Percentiles rank a stretch among this genome's conserved stretches.
phyloP scores from a whole-genome alignment of 495 filamentous ascomycete species.

The Penicillium argentinense region DNA sequence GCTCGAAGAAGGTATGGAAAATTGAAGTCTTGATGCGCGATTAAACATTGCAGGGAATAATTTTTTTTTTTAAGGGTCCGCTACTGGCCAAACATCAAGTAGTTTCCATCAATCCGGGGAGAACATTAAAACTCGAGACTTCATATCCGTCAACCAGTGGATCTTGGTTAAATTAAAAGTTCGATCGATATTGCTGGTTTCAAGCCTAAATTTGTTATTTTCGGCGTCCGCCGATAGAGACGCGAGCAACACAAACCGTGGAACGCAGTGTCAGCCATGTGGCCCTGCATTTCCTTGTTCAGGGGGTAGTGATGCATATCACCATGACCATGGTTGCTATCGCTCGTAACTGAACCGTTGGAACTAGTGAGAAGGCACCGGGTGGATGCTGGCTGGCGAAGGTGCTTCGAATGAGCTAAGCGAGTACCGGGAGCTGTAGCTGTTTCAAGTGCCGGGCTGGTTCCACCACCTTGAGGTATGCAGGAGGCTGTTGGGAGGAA shows the following conservation, averaged over 20 bases:
- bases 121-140: conserved; percentile 1
- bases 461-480: no score
- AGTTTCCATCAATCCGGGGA: background rate
- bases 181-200: background rate
- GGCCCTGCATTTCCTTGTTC: background rate
- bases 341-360: background rate
- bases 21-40: no score
- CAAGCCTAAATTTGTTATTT: background rate
- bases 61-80: no score
- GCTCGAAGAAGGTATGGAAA: no score
- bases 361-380: background rate
- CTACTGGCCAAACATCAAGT: no score
- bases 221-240: background rate
- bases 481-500: no score
- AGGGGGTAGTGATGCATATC: background rate
- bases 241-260: background rate
- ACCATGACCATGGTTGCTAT: background rate
- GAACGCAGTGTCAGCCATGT: background rate
- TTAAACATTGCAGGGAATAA: no score
- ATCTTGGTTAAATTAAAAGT: conserved; percentile 5
- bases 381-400: no score
- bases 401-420: no score
- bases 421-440: no score
- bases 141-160: background rate
- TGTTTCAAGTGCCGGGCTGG: no score